A percentile compares a stretch with the other conserved stretches of the same genome.
These are phyloP conservation scores for Coemansia sp. DNA, from an alignment of 192 early-diverging fungal species.

Conservation along the genomic window DNA sequence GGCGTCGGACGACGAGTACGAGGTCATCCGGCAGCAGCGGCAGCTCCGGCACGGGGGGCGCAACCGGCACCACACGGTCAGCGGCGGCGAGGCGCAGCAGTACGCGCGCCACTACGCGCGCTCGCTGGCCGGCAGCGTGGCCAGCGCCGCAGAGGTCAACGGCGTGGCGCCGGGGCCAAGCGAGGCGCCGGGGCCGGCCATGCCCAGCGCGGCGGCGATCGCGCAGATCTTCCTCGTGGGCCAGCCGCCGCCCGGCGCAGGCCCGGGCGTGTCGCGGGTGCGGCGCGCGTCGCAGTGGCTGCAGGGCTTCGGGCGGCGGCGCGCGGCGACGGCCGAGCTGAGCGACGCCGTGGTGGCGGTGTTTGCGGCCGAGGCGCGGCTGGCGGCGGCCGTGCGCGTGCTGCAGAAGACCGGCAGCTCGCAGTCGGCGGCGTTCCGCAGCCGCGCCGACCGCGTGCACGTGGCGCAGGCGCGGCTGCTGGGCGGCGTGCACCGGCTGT, in stretches of 20 bases:
- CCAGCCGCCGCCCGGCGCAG: conserved; percentile 23
- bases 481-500: conserved; percentile 58
- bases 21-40: neutral
- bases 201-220: conserved; percentile 32
- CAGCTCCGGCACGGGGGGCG: neutral
- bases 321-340: neutral
- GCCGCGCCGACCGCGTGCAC: conserved; percentile 64
- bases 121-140: neutral
- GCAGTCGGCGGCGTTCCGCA: conserved; percentile 38
- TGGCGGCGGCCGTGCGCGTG: conserved; percentile 27
- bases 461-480: conserved; percentile 60
- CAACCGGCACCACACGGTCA: conserved; percentile 2
- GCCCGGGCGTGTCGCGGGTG: conserved; percentile 18
- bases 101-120: neutral
- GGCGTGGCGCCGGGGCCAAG: neutral
- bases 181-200: neutral
- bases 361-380: conserved; percentile 33
- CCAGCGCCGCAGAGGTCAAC: neutral
- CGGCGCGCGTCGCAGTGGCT: conserved; percentile 32
- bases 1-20: conserved; percentile 1
- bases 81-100: neutral
- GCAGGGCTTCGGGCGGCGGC: neutral
- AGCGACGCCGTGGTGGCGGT: conserved; percentile 13
- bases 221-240: conserved; percentile 41
- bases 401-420: conserved; percentile 31